Conservation (phyloP, 345 rosid species). For the Boechera stricta region DNA sequence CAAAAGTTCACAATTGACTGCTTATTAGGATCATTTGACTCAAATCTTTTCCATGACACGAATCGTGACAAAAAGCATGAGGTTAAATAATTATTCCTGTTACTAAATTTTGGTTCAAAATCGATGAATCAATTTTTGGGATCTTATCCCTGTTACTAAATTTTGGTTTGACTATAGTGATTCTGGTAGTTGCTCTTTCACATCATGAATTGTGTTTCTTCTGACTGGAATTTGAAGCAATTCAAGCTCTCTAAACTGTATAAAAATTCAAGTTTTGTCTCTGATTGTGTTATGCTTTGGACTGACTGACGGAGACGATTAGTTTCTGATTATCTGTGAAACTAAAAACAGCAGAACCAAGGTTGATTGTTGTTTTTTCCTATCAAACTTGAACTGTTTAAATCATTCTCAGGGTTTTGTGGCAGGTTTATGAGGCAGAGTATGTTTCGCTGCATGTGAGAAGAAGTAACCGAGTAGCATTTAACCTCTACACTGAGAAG, state of each 20-base stretch:
- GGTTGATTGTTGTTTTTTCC: not conserved
- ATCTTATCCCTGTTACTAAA: not conserved
- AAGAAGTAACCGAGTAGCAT: slow-evolving; percentile 96
- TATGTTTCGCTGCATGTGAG: slow-evolving; percentile 94
- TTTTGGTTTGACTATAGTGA: not conserved
- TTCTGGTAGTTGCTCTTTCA: not conserved
- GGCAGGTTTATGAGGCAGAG: slow-evolving; percentile 88
- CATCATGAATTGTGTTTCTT: slow-evolving; percentile 15
- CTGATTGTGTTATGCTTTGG: slow-evolving; percentile 19
- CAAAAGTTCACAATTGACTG: no score
- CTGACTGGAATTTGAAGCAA: slow-evolving; percentile 18
- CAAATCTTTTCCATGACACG: no score
- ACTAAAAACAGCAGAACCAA: not conserved
- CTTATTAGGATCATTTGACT: no score
- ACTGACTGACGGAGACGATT: not conserved
- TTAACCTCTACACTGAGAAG: slow-evolving; percentile 80
- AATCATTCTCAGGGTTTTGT: slow-evolving; percentile 12
- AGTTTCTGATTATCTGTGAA: not conserved
- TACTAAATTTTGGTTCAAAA: no score
- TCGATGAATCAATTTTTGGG: not conserved
- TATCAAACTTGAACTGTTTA: not conserved
- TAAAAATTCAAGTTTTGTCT: not conserved
- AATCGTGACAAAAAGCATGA: no score
- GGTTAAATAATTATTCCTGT: no score
- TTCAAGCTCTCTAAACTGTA: not conserved